Evolutionary conservation across 164 flowering plant species (phyloP), one percentile per base, ranked within the genome.

Genomic region (Dillenia suffruticosa): DNA sequence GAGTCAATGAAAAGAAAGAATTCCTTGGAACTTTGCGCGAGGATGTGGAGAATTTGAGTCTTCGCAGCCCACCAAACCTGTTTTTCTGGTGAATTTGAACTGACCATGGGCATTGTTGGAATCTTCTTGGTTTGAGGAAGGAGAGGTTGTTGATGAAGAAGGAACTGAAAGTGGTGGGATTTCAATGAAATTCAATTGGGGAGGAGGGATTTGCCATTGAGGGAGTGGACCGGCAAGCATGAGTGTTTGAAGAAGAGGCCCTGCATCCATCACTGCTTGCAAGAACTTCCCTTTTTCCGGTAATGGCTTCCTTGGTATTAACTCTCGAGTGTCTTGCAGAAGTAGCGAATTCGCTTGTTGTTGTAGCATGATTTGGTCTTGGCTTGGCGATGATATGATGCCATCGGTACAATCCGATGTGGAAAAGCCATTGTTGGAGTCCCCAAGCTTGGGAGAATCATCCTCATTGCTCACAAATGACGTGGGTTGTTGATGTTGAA

Each of bases 141-240:
- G 72, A 6, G 73, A 67, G 6, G 85, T 32, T 32, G 40, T 32
- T 32, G 40, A 32, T 32, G 40, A 4, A 32, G 40, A 71, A 54
- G 87, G 83, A 58, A 88, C 79, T 52, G 81, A 58, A 48, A 90
- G 89, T 2, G 97, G 92, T 26, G 98, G 98, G 73, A 90, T 90
- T 69, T 87, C 86, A 44, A 82, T 76, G 58, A 85, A 69, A 55
- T 85, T 86, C 2, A 90, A 76, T 32, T 84, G 94, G 12, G 97
- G 98, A 12, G 98, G 98, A 16, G 97, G 98, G 73, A 84, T 89
- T 66, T 85, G 79, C 98, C 98, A 93, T 71, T 86, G 87, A 10
- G 98, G 98, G 3, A 93, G 83, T 1, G 94, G 92, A 43, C 98
- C 98, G 8, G 98, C 94, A 52, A 93, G 70, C 16, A 93, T 83